A percentile compares a stretch with the other conserved stretches of the same genome.
phyloP scores from a whole-genome alignment of 768 basidiomycete genomes.

The Pisolithus albus region DNA sequence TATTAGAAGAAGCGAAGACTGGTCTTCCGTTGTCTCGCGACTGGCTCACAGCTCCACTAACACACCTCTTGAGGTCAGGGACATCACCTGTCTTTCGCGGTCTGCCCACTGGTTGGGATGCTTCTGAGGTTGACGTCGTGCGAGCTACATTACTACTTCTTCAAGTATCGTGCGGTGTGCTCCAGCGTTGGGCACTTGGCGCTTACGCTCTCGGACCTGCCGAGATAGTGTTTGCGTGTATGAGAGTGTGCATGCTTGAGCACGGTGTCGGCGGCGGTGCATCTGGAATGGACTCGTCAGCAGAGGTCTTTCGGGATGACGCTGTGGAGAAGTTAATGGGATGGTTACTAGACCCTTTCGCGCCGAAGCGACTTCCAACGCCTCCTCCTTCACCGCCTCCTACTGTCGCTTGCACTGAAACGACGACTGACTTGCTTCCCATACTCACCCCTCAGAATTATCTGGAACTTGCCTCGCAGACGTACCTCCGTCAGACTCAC shows the following conservation, averaged over 20 bases:
- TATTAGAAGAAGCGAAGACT: slow-evolving; percentile 12
- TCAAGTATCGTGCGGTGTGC: slow-evolving; percentile 39
- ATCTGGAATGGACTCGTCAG: slow-evolving; percentile 33
- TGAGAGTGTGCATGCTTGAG: slow-evolving; percentile 96
- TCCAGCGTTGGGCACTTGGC: slow-evolving; percentile 36
- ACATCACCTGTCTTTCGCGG: slow-evolving; percentile 62
- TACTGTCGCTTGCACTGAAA: no score
- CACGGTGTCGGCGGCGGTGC: slow-evolving; percentile 43
- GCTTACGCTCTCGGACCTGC: slow-evolving; percentile 23
- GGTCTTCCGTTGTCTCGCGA: slow-evolving; percentile 48
- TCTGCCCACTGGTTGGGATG: slow-evolving; percentile 67
- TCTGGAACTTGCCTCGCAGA: slow-evolving; percentile 44
- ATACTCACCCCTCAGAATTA: slow-evolving; percentile 11
- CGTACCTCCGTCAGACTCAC: slow-evolving; percentile 45
- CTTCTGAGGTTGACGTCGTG: slow-evolving; percentile 71
- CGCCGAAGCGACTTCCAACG: slow-evolving; percentile 2
- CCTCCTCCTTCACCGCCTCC: slow-evolving; percentile 31
- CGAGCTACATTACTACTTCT: slow-evolving; percentile 63
- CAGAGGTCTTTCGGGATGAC: slow-evolving; percentile 78
- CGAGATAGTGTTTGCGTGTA: slow-evolving; percentile 62
- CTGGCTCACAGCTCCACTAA: slow-evolving; percentile 65
- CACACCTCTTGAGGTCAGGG: slow-evolving; percentile 76
- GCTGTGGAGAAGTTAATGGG: slow-evolving; percentile 55
- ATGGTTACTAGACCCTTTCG: slow-evolving; percentile 55
- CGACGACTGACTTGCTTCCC: not conserved